phyloP scores from a whole-genome alignment of 2,329 filamentous ascomycete species.

The Helminthosporium solani region DNA sequence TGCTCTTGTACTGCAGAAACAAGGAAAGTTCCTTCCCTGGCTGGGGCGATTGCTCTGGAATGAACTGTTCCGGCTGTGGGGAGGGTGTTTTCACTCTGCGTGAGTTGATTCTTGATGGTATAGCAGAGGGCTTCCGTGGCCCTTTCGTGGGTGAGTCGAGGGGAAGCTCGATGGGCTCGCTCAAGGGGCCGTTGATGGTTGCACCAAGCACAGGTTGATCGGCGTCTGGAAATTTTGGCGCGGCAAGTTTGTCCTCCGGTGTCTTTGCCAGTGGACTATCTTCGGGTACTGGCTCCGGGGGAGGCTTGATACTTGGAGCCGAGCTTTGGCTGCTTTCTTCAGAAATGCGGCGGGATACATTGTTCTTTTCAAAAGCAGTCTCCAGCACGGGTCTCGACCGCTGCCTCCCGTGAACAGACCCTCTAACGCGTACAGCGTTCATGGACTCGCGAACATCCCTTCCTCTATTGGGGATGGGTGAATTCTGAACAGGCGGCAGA shows the following conservation, averaged over 20 bases:
- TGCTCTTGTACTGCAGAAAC: constrained; percentile 94
- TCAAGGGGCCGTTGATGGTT: constrained; percentile 39
- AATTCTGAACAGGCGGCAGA: constrained; percentile 74
- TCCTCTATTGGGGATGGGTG: constrained; percentile 81
- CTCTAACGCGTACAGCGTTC: constrained; percentile 65
- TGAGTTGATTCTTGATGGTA: constrained; percentile 33
- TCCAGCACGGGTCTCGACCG: constrained; percentile 56
- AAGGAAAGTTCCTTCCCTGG: constrained; percentile 85
- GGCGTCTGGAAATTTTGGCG: constrained; percentile 39
- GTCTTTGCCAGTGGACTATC: constrained; percentile 52
- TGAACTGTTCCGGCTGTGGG: constrained; percentile 46
- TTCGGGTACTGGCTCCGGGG: constrained; percentile 28
- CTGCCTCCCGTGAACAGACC: constrained; percentile 56
- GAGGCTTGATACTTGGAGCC: constrained; percentile 38
- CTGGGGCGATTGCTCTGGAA: constrained; percentile 64
- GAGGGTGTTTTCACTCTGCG: constrained; percentile 40
- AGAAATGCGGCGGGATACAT: constrained; percentile 56
- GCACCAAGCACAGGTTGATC: constrained; percentile 34
- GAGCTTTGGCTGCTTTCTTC: constrained; percentile 57
- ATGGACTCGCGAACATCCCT: constrained; percentile 83
- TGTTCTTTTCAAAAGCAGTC: constrained; percentile 60
- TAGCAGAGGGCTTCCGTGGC: constrained; percentile 14
- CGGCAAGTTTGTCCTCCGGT: constrained; percentile 64
- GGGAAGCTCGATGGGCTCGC: constrained; percentile 32
- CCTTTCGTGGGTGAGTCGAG: constrained; percentile 26